Evolutionary conservation across 2,329 filamentous ascomycete genomes (phyloP).

Genomic region (Ophiocordyceps camponoti-saundersi): DNA sequence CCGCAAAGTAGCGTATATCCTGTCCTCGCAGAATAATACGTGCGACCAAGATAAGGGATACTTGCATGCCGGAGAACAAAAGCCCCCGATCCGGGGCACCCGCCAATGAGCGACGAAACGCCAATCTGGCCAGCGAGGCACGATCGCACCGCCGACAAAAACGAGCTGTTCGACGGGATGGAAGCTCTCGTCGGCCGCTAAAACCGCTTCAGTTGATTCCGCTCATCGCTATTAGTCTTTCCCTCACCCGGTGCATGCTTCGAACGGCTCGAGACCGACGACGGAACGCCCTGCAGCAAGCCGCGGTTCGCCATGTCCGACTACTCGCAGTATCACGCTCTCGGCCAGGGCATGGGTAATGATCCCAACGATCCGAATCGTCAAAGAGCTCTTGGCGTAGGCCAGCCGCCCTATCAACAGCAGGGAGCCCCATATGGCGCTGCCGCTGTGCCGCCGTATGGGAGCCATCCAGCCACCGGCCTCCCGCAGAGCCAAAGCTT

Average conservation of each 20-base stretch:
- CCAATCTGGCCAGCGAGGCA: conserved; percentile 3
- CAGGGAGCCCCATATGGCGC: conserved; percentile 11
- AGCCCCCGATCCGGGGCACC: neutral
- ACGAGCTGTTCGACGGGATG: conserved; percentile 2
- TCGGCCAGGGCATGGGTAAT: conserved; percentile 36
- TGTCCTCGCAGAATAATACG: neutral
- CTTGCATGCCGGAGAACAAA: neutral
- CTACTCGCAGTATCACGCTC: conserved; percentile 36
- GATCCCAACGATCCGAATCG: conserved; percentile 37
- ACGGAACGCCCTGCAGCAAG: neutral
- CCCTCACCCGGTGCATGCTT: too few species aligned
- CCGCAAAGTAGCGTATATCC: neutral
- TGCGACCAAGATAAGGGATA: neutral
- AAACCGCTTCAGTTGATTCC: neutral
- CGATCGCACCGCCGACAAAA: conserved; percentile 1
- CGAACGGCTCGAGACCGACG: neutral
- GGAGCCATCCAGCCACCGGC: conserved; percentile 11
- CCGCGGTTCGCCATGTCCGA: conserved; percentile 28
- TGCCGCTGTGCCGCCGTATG: conserved; percentile 6
- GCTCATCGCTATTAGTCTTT: neutral
- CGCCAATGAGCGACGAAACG: neutral
- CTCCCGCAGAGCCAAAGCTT: conserved; percentile 13
- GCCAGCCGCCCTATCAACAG: conserved; percentile 39
- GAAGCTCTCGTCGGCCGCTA: conserved; percentile 4
- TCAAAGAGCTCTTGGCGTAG: conserved; percentile 25